Conservation (phyloP, 2,329 filamentous ascomycete genomes). For the Phaeomoniella chlamydospora region DNA sequence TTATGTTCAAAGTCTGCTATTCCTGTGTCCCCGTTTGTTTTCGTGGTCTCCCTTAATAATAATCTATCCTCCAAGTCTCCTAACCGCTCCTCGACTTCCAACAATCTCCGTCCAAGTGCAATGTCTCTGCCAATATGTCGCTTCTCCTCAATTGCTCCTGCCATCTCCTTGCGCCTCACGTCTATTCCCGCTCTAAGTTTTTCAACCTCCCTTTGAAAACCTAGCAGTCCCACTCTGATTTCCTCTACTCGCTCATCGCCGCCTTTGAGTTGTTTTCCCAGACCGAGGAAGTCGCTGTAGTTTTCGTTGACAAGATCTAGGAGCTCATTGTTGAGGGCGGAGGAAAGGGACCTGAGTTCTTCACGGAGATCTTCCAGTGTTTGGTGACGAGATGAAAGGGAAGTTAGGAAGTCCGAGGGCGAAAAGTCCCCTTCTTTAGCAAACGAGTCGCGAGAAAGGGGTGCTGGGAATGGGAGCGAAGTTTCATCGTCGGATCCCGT, state of each 20-base stretch:
- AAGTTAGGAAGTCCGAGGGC: constrained; percentile 68
- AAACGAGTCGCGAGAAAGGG: constrained; percentile 73
- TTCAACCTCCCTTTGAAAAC: constrained; percentile 70
- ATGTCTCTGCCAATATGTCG: constrained; percentile 36
- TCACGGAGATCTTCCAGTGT: constrained; percentile 84
- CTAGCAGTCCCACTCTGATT: constrained; percentile 71
- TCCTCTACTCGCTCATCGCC: constrained; percentile 88
- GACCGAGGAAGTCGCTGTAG: constrained; percentile 76
- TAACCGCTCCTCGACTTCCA: constrained; percentile 30
- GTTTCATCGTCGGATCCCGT: constrained; percentile 29
- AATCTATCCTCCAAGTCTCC: constrained; percentile 52
- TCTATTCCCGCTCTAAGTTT: constrained; percentile 54
- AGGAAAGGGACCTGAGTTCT: constrained; percentile 69
- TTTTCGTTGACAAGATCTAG: constrained; percentile 91
- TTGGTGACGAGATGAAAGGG: constrained; percentile 75
- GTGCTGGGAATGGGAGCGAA: constrained; percentile 70
- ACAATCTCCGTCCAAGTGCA: constrained; percentile 37
- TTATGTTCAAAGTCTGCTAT: constrained; percentile 19
- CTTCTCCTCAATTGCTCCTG: constrained; percentile 50
- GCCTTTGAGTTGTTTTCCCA: constrained; percentile 68
- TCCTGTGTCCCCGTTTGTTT: not conserved
- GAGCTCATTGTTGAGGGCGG: constrained; percentile 69
- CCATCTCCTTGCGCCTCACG: constrained; percentile 49
- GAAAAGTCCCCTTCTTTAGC: constrained; percentile 55
- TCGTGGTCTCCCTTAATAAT: constrained; percentile 42